These are phyloP conservation scores for Pseudonectria buxi DNA, from an alignment of 2,329 filamentous ascomycete species.

Conservation along the genomic window DNA sequence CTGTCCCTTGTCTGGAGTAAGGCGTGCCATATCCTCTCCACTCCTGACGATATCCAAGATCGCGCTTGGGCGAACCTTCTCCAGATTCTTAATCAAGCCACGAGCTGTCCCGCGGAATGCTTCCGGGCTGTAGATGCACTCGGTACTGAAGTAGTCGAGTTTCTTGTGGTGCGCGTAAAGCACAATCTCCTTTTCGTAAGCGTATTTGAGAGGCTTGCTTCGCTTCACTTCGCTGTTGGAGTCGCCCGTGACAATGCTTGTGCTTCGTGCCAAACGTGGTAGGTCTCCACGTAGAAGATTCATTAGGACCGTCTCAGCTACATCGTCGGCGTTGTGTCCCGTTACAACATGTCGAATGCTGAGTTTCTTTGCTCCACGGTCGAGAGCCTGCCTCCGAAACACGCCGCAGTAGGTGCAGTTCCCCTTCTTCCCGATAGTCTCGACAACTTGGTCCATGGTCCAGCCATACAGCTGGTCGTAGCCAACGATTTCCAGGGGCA, in stretches of 20 bases:
- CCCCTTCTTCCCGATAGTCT: conserved; percentile 92
- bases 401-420: conserved; percentile 99
- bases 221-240: conserved; percentile 82
- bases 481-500: conserved; percentile 85
- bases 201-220: conserved; percentile 95
- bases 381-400: conserved; percentile 87
- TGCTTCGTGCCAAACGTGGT: conserved; percentile 78
- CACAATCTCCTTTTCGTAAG: conserved; percentile 98
- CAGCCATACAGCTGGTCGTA: conserved; percentile 94
- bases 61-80: conserved; percentile 85
- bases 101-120: conserved; percentile 91
- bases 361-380: conserved; percentile 81
- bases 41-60: conserved; percentile 92
- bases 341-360: conserved; percentile 92
- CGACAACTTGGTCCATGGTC: conserved; percentile 99
- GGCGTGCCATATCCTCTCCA: conserved; percentile 88
- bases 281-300: conserved; percentile 88
- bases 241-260: conserved; percentile 78
- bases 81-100: conserved; percentile 88
- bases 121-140: conserved; percentile 97
- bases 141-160: conserved; percentile 95
- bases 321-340: conserved; percentile 94
- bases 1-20: conserved; percentile 41
- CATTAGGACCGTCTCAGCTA: conserved; percentile 97
- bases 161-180: conserved; percentile 96